phyloP scores from a whole-genome alignment of 2,329 filamentous ascomycete species.

The Colletotrichum spaethianum region DNA sequence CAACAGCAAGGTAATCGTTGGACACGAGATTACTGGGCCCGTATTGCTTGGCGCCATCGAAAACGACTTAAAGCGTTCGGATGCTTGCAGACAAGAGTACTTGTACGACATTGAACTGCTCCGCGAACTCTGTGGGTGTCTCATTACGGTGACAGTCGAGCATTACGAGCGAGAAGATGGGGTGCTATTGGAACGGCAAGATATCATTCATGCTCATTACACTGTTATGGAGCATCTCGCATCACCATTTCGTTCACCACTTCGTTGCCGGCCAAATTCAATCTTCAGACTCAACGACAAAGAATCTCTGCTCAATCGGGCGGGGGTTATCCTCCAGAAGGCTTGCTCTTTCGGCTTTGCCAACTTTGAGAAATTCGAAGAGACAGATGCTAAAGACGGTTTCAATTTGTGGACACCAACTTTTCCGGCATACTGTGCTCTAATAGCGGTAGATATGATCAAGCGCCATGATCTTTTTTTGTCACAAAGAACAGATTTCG shows the following conservation, averaged over 20 bases:
- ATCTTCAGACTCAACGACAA: not conserved
- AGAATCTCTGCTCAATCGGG: not conserved
- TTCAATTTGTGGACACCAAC: too few relatives aligned
- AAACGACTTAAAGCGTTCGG: rapidly evolving
- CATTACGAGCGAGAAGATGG: too few relatives aligned
- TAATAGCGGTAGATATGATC: too few relatives aligned
- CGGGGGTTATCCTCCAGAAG: not conserved
- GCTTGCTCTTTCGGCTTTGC: too few relatives aligned
- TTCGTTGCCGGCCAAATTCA: rapidly evolving
- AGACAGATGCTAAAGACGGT: too few relatives aligned
- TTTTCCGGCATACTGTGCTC: too few relatives aligned
- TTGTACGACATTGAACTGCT: not conserved
- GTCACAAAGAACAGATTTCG: too few relatives aligned
- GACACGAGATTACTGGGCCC: rapidly evolving
- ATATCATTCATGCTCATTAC: not conserved
- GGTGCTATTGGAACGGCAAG: not conserved
- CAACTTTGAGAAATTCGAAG: too few relatives aligned
- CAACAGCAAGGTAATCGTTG: not conserved
- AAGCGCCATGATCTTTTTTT: too few relatives aligned
- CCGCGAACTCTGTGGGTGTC: not conserved
- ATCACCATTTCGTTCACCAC: rapidly evolving
- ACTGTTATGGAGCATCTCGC: not conserved
- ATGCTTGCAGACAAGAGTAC: not conserved
- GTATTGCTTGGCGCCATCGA: rapidly evolving
- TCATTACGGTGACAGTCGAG: not conserved